Evolutionary conservation across 176 grass and related monocot genomes (phyloP), one percentile per base, ranked within the genome.

Genomic region (Poa pratensis): DNA sequence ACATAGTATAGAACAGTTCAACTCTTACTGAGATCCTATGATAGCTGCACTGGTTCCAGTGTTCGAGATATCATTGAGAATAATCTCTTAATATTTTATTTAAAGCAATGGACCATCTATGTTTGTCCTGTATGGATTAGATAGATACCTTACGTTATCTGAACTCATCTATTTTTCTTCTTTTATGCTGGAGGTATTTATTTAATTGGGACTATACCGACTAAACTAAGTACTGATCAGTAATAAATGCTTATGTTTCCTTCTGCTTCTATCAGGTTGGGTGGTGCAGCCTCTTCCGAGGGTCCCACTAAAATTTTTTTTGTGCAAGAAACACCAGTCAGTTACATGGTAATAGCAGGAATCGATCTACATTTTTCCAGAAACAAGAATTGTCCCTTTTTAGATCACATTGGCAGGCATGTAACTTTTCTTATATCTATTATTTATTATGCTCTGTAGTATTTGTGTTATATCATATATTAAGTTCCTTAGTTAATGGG

Each of bases 341-440:
- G 48, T 85, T 80, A 82, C 87, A 80, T 78, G 85, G 45, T 9
- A 83, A 91, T 40, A 62, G 23, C 75, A 90, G 52, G 69, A 88
- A 78, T 46, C 76, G 85, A 14, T 81, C 91, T 84, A 79, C 87
- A 72, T 89, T 95, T 86, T 95, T 98, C 79, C 92, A 87, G 85
- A 95, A 94, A 85, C 93, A 92, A 81, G 96, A 95, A 79, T 67
- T 88, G 64, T 88, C 89, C 67, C 96, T 98, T 75, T 80, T 92
- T 80, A 91, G 83, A 91, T 90, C 96, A 78, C 93, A 98, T 78
- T 98, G 93, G 96, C 93, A 98, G 90, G 96, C 73, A 95, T 81
- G 69, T 68, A 62, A 68, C 51, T 62, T 80, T 65, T 51, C 2
- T 35, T 73, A 67, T 61, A 52, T 24, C 14, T 68, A 69, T 54